These are phyloP conservation scores for Candida pseudofarinosa DNA, from an alignment of 805 yeast species.

Conservation along the genomic window DNA sequence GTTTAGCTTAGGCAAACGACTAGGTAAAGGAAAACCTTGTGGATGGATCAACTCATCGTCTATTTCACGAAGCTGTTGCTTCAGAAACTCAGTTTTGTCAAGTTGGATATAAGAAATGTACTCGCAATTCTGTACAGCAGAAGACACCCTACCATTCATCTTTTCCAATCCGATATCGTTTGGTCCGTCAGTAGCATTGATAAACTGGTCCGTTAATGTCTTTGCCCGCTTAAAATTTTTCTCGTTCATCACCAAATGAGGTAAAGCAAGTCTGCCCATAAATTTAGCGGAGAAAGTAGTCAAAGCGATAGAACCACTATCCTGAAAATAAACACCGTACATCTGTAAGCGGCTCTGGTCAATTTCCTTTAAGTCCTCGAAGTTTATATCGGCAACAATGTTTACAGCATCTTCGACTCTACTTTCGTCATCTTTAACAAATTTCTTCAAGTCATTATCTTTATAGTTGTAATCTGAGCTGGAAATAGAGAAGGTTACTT, in stretches of 20 bases:
- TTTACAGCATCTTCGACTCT: constrained; percentile 29
- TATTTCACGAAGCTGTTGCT: constrained; percentile 51
- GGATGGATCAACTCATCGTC: constrained; percentile 75
- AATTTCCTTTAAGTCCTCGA: constrained; percentile 45
- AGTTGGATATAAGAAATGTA: constrained; percentile 64
- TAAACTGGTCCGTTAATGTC: constrained; percentile 38
- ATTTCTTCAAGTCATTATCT: constrained; percentile 14
- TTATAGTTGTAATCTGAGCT: constrained; percentile 21
- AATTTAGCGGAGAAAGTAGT: constrained; percentile 62
- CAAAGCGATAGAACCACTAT: constrained; percentile 58
- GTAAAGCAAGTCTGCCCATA: constrained; percentile 56
- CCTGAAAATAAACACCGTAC: constrained; percentile 62
- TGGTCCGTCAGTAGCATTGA: constrained; percentile 40
- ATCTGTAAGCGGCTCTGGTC: constrained; percentile 49
- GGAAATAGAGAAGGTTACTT: constrained; percentile 19
- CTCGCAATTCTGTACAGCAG: constrained; percentile 56
- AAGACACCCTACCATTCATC: constrained; percentile 31
- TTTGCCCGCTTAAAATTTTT: constrained; percentile 43
- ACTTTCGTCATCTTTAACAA: constrained; percentile 5
- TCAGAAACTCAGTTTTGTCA: constrained; percentile 52
- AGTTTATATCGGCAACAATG: constrained; percentile 23
- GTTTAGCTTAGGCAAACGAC: constrained; percentile 49
- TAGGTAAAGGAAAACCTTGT: constrained; percentile 68
- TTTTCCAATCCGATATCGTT: constrained; percentile 35
- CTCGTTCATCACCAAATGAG: constrained; percentile 48